phyloP scores from a whole-genome alignment of 345 rosid genomes.

The thale cress (Arabidopsis thaliana) region DNA sequence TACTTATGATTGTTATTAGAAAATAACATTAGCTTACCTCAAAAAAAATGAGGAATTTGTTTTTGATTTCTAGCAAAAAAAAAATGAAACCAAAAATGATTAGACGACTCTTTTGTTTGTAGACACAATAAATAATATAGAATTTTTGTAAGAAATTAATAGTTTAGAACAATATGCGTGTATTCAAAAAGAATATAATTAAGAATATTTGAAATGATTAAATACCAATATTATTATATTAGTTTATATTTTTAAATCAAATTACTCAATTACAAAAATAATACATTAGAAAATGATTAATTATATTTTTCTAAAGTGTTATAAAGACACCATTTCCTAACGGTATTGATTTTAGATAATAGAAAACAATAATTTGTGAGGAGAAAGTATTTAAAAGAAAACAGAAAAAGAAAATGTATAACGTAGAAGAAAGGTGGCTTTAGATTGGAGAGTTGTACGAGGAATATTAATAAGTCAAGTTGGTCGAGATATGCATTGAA shows the following conservation, averaged over 20 bases:
- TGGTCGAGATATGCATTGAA: constrained; percentile 45
- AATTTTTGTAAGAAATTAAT: background rate
- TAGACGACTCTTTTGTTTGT: background rate
- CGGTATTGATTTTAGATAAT: no score
- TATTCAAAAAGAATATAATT: background rate
- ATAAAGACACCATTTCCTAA: no score
- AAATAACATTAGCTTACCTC: background rate
- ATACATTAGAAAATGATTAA: no score
- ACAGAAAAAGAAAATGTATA: constrained; percentile 17
- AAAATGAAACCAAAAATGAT: no score
- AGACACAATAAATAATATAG: background rate
- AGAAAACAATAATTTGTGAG: background rate
- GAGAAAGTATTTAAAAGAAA: background rate
- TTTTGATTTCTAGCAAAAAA: background rate
- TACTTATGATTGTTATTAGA: background rate
- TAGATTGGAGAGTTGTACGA: constrained; percentile 44
- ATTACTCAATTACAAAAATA: no score
- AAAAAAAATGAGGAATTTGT: background rate
- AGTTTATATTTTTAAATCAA: no score
- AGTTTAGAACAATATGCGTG: background rate
- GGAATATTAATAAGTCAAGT: constrained; percentile 45
- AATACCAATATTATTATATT: no score
- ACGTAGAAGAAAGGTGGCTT: constrained; percentile 31
- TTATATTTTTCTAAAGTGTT: no score
- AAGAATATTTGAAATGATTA: background rate